These are phyloP conservation scores for Suillus cothurnatus DNA, from an alignment of 768 basidiomycete species.

Conservation along the genomic window DNA sequence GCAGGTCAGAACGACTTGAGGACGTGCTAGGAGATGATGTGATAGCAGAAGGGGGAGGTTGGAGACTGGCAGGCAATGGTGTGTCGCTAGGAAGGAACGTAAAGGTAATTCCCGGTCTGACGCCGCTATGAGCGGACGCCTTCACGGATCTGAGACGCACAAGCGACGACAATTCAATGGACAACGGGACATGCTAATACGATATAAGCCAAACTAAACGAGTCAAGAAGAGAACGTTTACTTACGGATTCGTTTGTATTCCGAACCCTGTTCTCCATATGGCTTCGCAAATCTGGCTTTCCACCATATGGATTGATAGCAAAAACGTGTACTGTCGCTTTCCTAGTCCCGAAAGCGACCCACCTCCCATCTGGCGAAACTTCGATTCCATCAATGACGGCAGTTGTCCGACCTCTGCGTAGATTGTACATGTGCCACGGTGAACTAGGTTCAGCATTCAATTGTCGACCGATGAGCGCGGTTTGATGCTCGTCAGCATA, in stretches of 20 bases:
- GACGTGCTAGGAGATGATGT: conserved; percentile 31
- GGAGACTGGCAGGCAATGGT: conserved; percentile 42
- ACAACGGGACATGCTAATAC: conserved; percentile 46
- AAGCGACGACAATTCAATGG: conserved; percentile 57
- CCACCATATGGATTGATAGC: conserved; percentile 79
- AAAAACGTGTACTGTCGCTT: conserved; percentile 71
- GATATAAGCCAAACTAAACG: conserved; percentile 4
- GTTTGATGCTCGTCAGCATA: background rate
- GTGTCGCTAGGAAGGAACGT: conserved; percentile 48
- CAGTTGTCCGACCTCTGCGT: conserved; percentile 70
- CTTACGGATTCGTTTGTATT: conserved; percentile 54
- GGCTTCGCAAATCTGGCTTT: conserved; percentile 59
- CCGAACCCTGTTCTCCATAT: conserved; percentile 57
- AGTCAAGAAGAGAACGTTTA: background rate
- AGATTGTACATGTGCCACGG: conserved; percentile 69
- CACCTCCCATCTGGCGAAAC: conserved; percentile 57
- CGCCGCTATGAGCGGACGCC: conserved; percentile 29
- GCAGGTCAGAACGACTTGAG: conserved; percentile 30
- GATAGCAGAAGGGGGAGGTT: conserved; percentile 32
- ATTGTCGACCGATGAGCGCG: background rate
- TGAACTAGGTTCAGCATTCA: conserved; percentile 19
- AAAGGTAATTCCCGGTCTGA: conserved; percentile 51
- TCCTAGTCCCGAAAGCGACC: conserved; percentile 67
- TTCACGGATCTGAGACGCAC: conserved; percentile 50
- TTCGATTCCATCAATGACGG: conserved; percentile 55